Conservation (phyloP, 192 early-diverging fungal species). For the Coemansia sp. region DNA sequence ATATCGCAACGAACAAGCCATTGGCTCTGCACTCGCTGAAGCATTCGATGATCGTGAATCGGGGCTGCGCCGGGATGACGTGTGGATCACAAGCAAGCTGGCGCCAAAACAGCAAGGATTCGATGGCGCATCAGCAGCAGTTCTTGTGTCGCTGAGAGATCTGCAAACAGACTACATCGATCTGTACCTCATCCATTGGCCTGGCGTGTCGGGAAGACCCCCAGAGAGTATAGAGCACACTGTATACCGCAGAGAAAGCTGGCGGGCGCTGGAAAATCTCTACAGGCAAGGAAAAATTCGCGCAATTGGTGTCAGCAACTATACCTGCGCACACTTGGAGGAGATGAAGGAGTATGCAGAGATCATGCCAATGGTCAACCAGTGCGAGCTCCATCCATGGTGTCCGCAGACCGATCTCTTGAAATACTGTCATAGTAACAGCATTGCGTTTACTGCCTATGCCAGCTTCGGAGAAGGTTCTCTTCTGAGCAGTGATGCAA, state of each 20-base stretch:
- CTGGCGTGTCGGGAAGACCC: constrained; percentile 57
- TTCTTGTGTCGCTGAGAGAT: constrained; percentile 58
- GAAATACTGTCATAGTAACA: constrained; percentile 57
- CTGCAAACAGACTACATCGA: constrained; percentile 72
- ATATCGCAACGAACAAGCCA: constrained; percentile 65
- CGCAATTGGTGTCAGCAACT: constrained; percentile 77
- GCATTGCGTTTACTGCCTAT: constrained; percentile 70
- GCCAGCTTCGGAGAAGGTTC: constrained; percentile 69
- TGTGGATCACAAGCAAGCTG: constrained; percentile 75
- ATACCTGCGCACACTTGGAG: constrained; percentile 61
- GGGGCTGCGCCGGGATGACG: constrained; percentile 60
- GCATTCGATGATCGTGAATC: constrained; percentile 49
- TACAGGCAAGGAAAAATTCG: constrained; percentile 61
- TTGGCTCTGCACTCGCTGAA: constrained; percentile 59
- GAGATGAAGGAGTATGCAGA: constrained; percentile 61
- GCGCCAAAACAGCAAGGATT: constrained; percentile 73
- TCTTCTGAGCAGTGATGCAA: constrained; percentile 4
- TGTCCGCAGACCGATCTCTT: constrained; percentile 62
- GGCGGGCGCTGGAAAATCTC: constrained; percentile 65
- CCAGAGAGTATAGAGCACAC: constrained; percentile 49
- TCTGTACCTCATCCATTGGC: constrained; percentile 80
- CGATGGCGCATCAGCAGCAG: constrained; percentile 59
- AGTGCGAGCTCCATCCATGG: constrained; percentile 73
- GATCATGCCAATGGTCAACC: constrained; percentile 67
- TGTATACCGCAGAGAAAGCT: constrained; percentile 60